Conservation (phyloP, 768 basidiomycete species). For the Amanita thiersii region DNA sequence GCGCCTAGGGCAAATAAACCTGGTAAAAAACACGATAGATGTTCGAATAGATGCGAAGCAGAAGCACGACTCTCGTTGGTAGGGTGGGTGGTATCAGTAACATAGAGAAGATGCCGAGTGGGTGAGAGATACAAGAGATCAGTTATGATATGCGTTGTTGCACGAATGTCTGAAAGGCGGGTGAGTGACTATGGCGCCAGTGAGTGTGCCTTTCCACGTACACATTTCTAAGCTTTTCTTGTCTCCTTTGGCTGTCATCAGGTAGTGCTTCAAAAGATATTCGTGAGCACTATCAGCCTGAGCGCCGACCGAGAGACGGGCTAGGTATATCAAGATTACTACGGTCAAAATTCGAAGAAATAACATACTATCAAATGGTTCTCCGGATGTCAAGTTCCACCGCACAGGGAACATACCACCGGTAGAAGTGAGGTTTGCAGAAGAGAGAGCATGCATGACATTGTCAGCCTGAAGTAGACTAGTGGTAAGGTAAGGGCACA, state of each 20-base stretch:
- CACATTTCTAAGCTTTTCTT: slow-evolving; percentile 57
- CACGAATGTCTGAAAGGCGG: slow-evolving; percentile 41
- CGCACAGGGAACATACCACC: slow-evolving; percentile 58
- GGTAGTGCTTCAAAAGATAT: slow-evolving; percentile 67
- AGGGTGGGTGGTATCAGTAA: slow-evolving; percentile 40
- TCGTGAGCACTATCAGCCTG: slow-evolving; percentile 71
- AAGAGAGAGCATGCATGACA: slow-evolving; percentile 39
- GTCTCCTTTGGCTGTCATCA: slow-evolving; percentile 58
- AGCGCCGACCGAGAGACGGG: slow-evolving; percentile 51
- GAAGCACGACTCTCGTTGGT: slow-evolving; percentile 19
- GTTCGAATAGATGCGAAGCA: slow-evolving; percentile 53
- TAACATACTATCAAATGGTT: slow-evolving; percentile 38
- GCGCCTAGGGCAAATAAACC: slow-evolving; percentile 68
- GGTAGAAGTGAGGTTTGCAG: slow-evolving; percentile 33
- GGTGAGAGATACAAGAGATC: slow-evolving; percentile 64
- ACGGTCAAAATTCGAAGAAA: neutral
- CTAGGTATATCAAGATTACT: slow-evolving; percentile 15
- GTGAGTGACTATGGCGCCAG: neutral
- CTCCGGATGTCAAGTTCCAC: slow-evolving; percentile 45
- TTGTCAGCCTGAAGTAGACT: slow-evolving; percentile 34
- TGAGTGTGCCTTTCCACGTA: slow-evolving; percentile 24
- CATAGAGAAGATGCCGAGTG: slow-evolving; percentile 57
- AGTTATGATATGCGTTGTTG: slow-evolving; percentile 54
- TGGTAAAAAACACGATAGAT: slow-evolving; percentile 72
- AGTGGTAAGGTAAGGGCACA: neutral